A percentile compares a stretch with the other conserved stretches of the same genome.
Evolutionary conservation across 2,329 filamentous ascomycete species (phyloP).

Genomic region (Periconia digitata): DNA sequence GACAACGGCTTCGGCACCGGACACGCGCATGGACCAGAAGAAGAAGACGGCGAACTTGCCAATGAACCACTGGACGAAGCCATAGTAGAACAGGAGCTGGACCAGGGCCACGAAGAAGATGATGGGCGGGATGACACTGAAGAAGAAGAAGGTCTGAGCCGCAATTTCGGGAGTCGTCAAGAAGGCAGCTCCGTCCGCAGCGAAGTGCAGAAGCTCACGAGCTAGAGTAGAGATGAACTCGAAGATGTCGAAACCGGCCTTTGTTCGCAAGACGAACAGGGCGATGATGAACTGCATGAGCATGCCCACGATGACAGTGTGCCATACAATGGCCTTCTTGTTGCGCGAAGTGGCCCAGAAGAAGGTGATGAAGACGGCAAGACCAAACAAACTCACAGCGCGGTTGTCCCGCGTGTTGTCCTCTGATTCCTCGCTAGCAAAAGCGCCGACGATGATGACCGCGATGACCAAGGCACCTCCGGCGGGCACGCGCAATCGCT

Average conservation of each 20-base stretch:
- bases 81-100: slow-evolving; percentile 79
- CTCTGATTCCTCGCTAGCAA: slow-evolving; percentile 68
- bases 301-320: slow-evolving; percentile 79
- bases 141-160: slow-evolving; percentile 66
- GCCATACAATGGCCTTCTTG: slow-evolving; percentile 56
- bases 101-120: slow-evolving; percentile 97
- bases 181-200: slow-evolving; percentile 72
- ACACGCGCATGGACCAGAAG: slow-evolving; percentile 86
- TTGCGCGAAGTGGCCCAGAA: slow-evolving; percentile 74
- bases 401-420: slow-evolving; percentile 82
- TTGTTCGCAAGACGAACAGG: slow-evolving; percentile 81
- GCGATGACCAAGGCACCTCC: slow-evolving; percentile 66
- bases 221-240: slow-evolving; percentile 80
- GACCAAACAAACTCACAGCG: slow-evolving; percentile 77
- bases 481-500: slow-evolving; percentile 63
- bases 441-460: slow-evolving; percentile 76
- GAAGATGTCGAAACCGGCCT: slow-evolving; percentile 85
- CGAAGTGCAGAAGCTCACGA: slow-evolving; percentile 73
- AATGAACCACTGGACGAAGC: slow-evolving; percentile 86
- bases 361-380: slow-evolving; percentile 67
- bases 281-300: slow-evolving; percentile 84
- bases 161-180: slow-evolving; percentile 56
- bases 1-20: slow-evolving; percentile 90
- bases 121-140: slow-evolving; percentile 81
- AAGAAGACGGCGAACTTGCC: slow-evolving; percentile 86